Evolutionary conservation across 208 protist species (phyloP).

Genomic region (Angomonas deanei): DNA sequence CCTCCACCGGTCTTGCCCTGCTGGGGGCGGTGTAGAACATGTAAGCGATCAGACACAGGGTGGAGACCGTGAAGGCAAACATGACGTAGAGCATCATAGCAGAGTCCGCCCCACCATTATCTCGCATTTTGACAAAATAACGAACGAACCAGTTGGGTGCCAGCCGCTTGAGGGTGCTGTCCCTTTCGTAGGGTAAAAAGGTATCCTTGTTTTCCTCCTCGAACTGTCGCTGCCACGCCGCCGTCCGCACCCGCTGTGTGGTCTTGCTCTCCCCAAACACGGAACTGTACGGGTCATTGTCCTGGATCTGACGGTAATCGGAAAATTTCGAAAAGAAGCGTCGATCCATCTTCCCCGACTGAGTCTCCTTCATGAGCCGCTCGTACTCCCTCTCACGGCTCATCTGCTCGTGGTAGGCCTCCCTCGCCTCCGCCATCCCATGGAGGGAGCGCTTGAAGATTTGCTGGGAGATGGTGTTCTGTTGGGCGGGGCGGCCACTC

Average conservation of each 20-base stretch:
- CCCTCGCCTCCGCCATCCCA: background rate
- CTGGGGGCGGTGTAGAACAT: constrained; percentile 78
- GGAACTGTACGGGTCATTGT: constrained; percentile 61
- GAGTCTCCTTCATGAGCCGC: constrained; percentile 33
- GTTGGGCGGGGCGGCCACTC: constrained; percentile 67
- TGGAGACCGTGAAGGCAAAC: constrained; percentile 10
- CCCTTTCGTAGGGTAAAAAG: constrained; percentile 81
- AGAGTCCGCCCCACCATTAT: constrained; percentile 62
- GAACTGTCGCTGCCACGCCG: constrained; percentile 85
- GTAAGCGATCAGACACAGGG: constrained; percentile 46
- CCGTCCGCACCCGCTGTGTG: constrained; percentile 52
- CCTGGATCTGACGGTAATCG: constrained; percentile 76
- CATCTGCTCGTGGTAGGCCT: constrained; percentile 32
- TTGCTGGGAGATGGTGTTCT: constrained; percentile 55
- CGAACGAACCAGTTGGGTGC: constrained; percentile 86
- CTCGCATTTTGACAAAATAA: constrained; percentile 74
- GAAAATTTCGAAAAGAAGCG: constrained; percentile 54
- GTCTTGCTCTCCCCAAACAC: constrained; percentile 58
- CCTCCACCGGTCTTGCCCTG: constrained; percentile 38
- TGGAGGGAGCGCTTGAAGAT: constrained; percentile 20
- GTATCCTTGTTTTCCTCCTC: constrained; percentile 78
- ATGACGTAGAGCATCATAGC: constrained; percentile 29
- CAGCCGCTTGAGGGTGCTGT: constrained; percentile 52
- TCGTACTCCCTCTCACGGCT: constrained; percentile 36
- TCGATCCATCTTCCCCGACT: constrained; percentile 12